These are phyloP conservation scores for Phlebiopsis flavidoalba DNA, from an alignment of 768 basidiomycete species.

Conservation along the genomic window DNA sequence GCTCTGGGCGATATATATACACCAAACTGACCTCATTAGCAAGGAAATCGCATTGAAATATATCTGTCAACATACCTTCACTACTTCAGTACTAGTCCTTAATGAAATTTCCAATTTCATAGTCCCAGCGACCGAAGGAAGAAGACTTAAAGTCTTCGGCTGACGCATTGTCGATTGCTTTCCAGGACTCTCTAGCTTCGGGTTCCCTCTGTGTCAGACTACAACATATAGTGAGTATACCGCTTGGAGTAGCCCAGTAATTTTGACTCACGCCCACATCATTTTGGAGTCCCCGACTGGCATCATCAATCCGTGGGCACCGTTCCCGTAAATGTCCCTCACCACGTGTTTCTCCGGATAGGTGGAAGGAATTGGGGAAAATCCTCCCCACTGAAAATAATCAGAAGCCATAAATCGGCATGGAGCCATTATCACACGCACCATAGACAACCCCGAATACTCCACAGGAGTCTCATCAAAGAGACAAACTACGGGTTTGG, in stretches of 20 bases:
- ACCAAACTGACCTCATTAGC: constrained; percentile 27
- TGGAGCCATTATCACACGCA: neutral
- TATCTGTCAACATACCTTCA: constrained; percentile 22
- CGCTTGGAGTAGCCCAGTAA: no score
- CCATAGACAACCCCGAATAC: neutral
- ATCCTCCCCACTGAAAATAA: neutral
- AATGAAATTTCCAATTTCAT: constrained; percentile 22
- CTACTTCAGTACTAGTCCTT: constrained; percentile 17
- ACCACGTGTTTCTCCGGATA: constrained; percentile 13
- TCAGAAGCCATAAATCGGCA: neutral
- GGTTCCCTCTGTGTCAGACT: constrained; percentile 31
- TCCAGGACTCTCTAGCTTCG: constrained; percentile 38
- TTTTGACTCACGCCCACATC: neutral
- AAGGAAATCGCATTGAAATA: neutral
- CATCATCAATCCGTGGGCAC: constrained; percentile 32
- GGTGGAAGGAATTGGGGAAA: constrained; percentile 10
- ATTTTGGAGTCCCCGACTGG: constrained; percentile 25
- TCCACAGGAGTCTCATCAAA: constrained; percentile 2
- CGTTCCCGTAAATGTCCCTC: constrained; percentile 33
- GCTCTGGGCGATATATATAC: constrained; percentile 38
- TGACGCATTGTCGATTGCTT: constrained; percentile 22
- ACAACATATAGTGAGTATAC: neutral
- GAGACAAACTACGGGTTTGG: constrained; percentile 25
- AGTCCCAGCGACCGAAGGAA: constrained; percentile 20
- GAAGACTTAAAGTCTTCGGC: constrained; percentile 16